These are phyloP conservation scores for Sarcodon aspratus DNA, from an alignment of 768 basidiomycete species.

Conservation along the genomic window DNA sequence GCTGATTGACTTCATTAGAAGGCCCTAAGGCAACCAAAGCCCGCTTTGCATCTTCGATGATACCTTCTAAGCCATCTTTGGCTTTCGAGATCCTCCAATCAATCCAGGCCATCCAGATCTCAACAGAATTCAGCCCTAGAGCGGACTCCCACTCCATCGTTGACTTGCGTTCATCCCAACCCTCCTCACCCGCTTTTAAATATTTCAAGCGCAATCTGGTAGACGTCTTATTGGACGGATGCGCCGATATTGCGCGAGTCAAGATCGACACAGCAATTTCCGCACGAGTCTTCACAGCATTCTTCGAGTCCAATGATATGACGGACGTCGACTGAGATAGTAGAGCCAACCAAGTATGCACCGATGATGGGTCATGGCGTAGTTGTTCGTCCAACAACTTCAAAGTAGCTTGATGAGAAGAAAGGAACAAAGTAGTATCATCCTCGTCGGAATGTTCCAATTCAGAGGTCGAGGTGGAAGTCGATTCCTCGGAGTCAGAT, in stretches of 20 bases:
- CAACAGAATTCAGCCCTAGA: conserved; percentile 35
- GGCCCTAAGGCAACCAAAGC: conserved; percentile 30
- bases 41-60: conserved; percentile 40
- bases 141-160: conserved; percentile 61
- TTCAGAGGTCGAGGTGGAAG: background rate
- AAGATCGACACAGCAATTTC: conserved; percentile 65
- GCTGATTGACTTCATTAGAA: conserved; percentile 26
- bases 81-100: conserved; percentile 56
- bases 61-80: conserved; percentile 34
- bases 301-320: conserved; percentile 54
- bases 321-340: conserved; percentile 51
- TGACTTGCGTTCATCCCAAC: conserved; percentile 51
- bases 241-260: conserved; percentile 46
- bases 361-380: conserved; percentile 35
- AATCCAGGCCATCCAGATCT: conserved; percentile 72
- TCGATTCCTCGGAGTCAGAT: background rate
- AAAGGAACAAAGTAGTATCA: background rate
- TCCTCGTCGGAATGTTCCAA: background rate
- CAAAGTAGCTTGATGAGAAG: conserved; percentile 45
- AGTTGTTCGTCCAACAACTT: conserved; percentile 48
- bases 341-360: conserved; percentile 51
- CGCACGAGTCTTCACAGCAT: conserved; percentile 52
- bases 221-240: conserved; percentile 39
- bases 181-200: conserved; percentile 60
- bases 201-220: conserved; percentile 46